These are phyloP conservation scores for Ormosia semicastrata DNA, from an alignment of 306 rosid genomes.

Conservation along the genomic window DNA sequence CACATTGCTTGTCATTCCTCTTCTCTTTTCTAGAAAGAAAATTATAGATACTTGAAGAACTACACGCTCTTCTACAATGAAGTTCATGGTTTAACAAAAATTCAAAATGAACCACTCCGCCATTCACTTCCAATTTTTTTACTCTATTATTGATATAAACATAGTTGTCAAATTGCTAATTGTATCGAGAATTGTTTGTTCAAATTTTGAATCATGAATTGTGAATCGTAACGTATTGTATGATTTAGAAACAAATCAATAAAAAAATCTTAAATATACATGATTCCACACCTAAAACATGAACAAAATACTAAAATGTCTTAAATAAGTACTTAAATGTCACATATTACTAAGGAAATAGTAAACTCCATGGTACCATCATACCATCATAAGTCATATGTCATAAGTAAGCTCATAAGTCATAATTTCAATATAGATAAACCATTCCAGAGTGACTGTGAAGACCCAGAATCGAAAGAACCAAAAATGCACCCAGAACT, in stretches of 20 bases:
- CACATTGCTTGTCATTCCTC: slow-evolving; percentile 11
- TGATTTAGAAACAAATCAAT: background rate
- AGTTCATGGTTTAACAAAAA: background rate
- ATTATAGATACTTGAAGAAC: background rate
- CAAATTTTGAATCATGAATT: background rate
- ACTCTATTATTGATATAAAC: background rate
- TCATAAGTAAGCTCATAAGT: background rate
- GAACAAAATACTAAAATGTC: background rate
- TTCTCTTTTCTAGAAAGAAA: background rate
- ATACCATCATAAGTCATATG: background rate
- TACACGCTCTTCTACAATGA: background rate
- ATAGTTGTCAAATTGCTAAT: background rate
- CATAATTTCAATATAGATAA: background rate
- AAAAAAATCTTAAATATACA: background rate
- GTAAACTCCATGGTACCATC: background rate
- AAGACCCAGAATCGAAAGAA: background rate
- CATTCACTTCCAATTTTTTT: background rate
- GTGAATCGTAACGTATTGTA: background rate
- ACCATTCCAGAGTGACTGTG: background rate
- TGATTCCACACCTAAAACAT: background rate
- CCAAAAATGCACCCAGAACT: background rate
- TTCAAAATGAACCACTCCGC: background rate
- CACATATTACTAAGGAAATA: background rate
- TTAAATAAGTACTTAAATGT: background rate
- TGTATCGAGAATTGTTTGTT: background rate